These are phyloP conservation scores for Lanmaoa rubissima DNA, from an alignment of 768 basidiomycete species.

Conservation along the genomic window DNA sequence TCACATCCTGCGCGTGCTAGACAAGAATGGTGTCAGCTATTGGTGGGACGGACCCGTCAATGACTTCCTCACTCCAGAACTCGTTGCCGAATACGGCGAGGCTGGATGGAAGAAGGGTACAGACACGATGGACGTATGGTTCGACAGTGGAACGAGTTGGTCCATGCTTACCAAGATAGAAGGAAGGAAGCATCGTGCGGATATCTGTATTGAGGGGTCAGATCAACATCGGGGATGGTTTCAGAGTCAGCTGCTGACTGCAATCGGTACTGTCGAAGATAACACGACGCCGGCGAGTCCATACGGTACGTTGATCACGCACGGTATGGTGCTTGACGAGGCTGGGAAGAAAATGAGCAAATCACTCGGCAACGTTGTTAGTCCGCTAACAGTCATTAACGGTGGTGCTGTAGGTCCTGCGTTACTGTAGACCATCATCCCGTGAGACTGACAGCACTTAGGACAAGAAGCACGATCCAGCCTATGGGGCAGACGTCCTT, in stretches of 20 bases:
- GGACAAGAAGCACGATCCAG: slow-evolving; percentile 70
- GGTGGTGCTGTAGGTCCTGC: slow-evolving; percentile 63
- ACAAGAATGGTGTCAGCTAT: slow-evolving; percentile 67
- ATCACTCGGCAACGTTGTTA: slow-evolving; percentile 87
- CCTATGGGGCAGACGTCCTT: slow-evolving; percentile 83
- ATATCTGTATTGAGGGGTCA: slow-evolving; percentile 91
- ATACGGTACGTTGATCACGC: slow-evolving; percentile 83
- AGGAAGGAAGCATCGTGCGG: slow-evolving; percentile 52
- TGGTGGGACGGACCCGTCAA: slow-evolving; percentile 91
- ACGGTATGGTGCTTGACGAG: slow-evolving; percentile 95
- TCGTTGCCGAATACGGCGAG: slow-evolving; percentile 44
- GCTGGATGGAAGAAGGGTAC: slow-evolving; percentile 72
- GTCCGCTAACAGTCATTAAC: slow-evolving; percentile 75
- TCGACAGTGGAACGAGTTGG: slow-evolving; percentile 96
- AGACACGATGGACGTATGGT: slow-evolving; percentile 99
- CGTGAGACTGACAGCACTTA: slow-evolving; percentile 26
- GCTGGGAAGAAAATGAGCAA: slow-evolving; percentile 96
- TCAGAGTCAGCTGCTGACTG: slow-evolving; percentile 90
- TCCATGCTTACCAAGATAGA: slow-evolving; percentile 57
- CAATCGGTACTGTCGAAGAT: slow-evolving; percentile 43
- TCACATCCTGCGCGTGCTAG: slow-evolving; percentile 76
- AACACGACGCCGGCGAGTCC: slow-evolving; percentile 41
- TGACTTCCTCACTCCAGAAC: slow-evolving; percentile 72
- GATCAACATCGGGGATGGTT: slow-evolving; percentile 99
- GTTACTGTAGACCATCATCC: neutral